Evolutionary conservation across 768 basidiomycete genomes (phyloP), one percentile per base, ranked within the genome.

Genomic region (Boletus edulis): DNA sequence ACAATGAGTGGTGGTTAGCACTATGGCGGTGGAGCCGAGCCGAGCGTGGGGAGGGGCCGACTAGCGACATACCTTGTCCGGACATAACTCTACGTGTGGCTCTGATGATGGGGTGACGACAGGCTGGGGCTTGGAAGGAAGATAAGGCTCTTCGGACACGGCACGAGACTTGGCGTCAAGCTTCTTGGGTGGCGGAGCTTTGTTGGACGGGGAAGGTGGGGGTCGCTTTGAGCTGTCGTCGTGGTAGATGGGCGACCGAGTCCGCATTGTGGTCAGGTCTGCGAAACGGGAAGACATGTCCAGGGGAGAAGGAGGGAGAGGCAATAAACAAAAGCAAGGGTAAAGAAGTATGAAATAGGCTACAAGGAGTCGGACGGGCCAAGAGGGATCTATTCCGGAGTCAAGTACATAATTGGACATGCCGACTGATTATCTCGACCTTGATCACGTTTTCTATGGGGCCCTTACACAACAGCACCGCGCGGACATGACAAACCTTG

Each of bases 191-290:
- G 67, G 67, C 5, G 64, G 66, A 0, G 57, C 62, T 22, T 73
- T 71, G 61, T 39, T 67, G n/a, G 70, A 70, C 14, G 69, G 71
- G 27, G 69, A 71, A n/a, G 70, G 68, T 4, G 64, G 67, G 11
- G 64, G 67, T 8, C 67, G 67, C 48, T 68, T 71, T 45, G 61
- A n/a, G 41, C 40, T 47, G 5, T 70, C 67, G 29, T 71, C 70
- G 45, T 58, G 56, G 55, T 62, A 63, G 29, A 68, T 61, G 59
- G 69, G 61, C 3, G 71, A 69, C 54, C 69, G 58, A 3, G 69
- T 62, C 34, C 67, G 71, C 63, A 69, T 60, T 12, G 69, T 44
- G 35, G 67, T 34, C 41, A 65, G 46, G 52, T 69, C 65, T 32
- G 60, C 67, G 39, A 67, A 63, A 37, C 68, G 68, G 44, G 69